Evolutionary conservation across 495 filamentous ascomycete genomes (phyloP), one percentile per base, ranked within the genome.

Genomic region (Xanthoparmelia taractica): DNA sequence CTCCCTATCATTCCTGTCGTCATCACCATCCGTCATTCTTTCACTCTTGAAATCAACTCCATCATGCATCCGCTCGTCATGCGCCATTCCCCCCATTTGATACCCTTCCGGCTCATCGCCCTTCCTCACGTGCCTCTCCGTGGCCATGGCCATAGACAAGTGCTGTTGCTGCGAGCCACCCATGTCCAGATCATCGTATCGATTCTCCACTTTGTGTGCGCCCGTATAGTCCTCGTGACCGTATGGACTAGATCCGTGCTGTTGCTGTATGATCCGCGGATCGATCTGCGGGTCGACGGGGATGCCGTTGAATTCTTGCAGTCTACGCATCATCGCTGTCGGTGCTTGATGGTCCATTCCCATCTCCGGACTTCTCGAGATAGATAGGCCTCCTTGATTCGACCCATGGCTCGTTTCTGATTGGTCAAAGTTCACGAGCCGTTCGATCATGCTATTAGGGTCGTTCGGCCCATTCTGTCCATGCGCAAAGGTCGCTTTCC

Each of bases 271-370:
- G 20, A 55, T 18, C 25, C 38, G 29, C 60, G 37, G 31, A 29
- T 63, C 50, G 13, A 70, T 70, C 18, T 70, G 68, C 18, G 68
- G 68, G 43, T 68, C 68, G 10, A 68, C 41, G 2, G 68, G 66
- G 29, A 68, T 67, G 47, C 58, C 40, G 33, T 65, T 57, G 48
- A 61, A 61, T 12, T 64, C 60, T 25, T 64, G 64, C n/a, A 67
- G n/a, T 2, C 59, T 17, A 29, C 65, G 66, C 65, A 71, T 69
- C 10, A 60, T 55, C 2, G 63, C 59, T 8, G 60, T 57, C 8
- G 67, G 65, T 4, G 57, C 59, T 12, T 41, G 50, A 29, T 33
- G 52, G 40, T 54, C 64, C 34, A 37, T 45, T n/a, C 37, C 33
- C 15, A 18, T 58, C 59, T 64, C 40, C 6, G 58, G 63, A 8